These are phyloP conservation scores for Metroxylon sagu DNA, from an alignment of 176 grass and related monocot species.

Conservation along the genomic window DNA sequence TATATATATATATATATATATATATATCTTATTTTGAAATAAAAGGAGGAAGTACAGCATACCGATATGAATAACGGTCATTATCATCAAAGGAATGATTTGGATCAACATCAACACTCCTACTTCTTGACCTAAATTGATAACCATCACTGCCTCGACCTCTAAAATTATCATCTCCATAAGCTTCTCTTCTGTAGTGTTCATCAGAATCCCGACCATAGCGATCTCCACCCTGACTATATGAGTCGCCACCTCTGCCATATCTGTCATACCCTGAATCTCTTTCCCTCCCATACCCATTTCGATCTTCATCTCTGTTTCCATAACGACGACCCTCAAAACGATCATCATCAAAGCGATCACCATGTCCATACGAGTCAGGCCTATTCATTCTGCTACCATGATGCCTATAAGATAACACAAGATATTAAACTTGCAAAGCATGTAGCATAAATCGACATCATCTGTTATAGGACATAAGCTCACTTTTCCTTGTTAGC, in stretches of 20 bases:
- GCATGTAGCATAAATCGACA: neutral
- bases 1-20: too few species aligned
- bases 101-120: slow-evolving; percentile 49
- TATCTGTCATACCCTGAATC: slow-evolving; percentile 76
- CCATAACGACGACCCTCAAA: slow-evolving; percentile 40
- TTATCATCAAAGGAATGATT: slow-evolving; percentile 62
- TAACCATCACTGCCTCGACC: slow-evolving; percentile 60
- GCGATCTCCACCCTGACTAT: slow-evolving; percentile 60
- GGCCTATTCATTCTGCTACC: slow-evolving; percentile 44
- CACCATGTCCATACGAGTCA: slow-evolving; percentile 26
- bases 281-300: slow-evolving; percentile 72
- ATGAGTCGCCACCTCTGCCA: slow-evolving; percentile 47
- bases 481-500: slow-evolving; percentile 83
- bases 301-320: slow-evolving; percentile 59
- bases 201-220: slow-evolving; percentile 76
- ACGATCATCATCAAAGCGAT: slow-evolving; percentile 61
- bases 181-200: slow-evolving; percentile 35
- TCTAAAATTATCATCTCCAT: slow-evolving; percentile 70
- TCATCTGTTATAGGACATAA: neutral
- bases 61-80: slow-evolving; percentile 59
- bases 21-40: too few species aligned
- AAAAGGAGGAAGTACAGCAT: neutral
- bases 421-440: neutral
- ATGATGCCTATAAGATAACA: slow-evolving; percentile 36
- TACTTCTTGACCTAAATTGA: slow-evolving; percentile 49